These are phyloP conservation scores for Bidens hawaiensis DNA, from an alignment of 140 eudicot species.

Conservation along the genomic window DNA sequence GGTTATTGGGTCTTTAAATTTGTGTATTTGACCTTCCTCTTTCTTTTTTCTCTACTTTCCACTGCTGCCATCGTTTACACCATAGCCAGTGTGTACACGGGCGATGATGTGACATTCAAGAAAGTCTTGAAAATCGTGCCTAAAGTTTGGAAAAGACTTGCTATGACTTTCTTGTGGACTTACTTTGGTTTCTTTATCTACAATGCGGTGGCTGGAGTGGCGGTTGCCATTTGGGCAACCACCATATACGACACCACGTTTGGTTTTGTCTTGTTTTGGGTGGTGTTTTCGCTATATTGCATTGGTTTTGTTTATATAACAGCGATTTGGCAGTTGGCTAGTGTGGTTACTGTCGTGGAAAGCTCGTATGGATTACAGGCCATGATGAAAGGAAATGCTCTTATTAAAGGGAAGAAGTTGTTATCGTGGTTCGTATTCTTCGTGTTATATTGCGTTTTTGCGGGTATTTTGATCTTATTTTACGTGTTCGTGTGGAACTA, in stretches of 20 bases:
- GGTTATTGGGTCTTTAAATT: constrained; percentile 29
- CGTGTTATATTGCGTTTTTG: constrained; percentile 19
- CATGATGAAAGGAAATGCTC: constrained; percentile 17
- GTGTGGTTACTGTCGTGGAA: constrained; percentile 31
- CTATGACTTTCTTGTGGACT: constrained; percentile 35
- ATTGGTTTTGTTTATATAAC: constrained; percentile 25
- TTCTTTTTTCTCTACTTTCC: constrained; percentile 52
- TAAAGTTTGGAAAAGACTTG: constrained; percentile 26
- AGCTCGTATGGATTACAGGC: constrained; percentile 21
- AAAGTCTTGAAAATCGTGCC: constrained; percentile 33
- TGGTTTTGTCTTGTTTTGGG: neutral
- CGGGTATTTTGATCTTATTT: constrained; percentile 13
- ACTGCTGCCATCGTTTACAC: constrained; percentile 63
- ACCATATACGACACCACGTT: neutral
- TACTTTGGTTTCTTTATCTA: constrained; percentile 37
- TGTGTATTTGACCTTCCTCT: constrained; percentile 33
- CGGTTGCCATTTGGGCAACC: constrained; percentile 1
- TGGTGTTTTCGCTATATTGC: constrained; percentile 11
- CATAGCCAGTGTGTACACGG: constrained; percentile 37
- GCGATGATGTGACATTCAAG: constrained; percentile 35
- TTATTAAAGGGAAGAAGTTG: constrained; percentile 21
- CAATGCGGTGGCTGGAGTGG: constrained; percentile 9
- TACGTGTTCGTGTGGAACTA: neutral
- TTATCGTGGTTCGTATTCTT: constrained; percentile 35
- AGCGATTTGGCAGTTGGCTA: constrained; percentile 31